phyloP scores from a whole-genome alignment of 2,329 filamentous ascomycete genomes.

The Tricladium varicosporioides region DNA sequence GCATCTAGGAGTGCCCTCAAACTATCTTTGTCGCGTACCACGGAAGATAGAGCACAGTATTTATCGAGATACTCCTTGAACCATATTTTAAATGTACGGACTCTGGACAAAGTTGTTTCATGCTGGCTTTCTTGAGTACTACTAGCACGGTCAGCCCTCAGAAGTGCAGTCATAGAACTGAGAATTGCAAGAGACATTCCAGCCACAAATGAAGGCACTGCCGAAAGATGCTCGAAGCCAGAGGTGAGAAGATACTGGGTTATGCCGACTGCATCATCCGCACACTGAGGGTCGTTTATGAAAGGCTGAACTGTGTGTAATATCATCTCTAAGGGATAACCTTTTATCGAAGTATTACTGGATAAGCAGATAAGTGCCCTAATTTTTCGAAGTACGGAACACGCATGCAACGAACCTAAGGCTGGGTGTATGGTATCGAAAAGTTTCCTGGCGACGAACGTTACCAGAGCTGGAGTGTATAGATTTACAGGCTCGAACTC shows the following conservation, averaged over 20 bases:
- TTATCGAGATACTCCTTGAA: constrained; percentile 65
- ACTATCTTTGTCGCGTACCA: constrained; percentile 46
- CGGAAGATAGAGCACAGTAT: constrained; percentile 49
- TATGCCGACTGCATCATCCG: constrained; percentile 85
- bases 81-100: constrained; percentile 76
- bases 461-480: constrained; percentile 75
- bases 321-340: constrained; percentile 88
- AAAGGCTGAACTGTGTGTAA: constrained; percentile 77
- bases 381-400: constrained; percentile 82
- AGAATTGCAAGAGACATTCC: constrained; percentile 79
- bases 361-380: constrained; percentile 78
- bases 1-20: constrained; percentile 67
- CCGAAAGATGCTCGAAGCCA: constrained; percentile 62
- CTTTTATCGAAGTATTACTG: constrained; percentile 67
- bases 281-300: constrained; percentile 79
- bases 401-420: constrained; percentile 82
- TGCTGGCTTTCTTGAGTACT: constrained; percentile 86
- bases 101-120: constrained; percentile 71
- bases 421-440: constrained; percentile 80
- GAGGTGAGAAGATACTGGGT: constrained; percentile 77
- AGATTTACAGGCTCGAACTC: constrained; percentile 62
- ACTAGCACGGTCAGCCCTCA: constrained; percentile 71
- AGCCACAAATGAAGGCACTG: constrained; percentile 72
- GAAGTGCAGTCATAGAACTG: constrained; percentile 73
- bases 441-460: constrained; percentile 72